Evolutionary conservation across 345 rosid genomes (phyloP).

Genomic region (Lumnitzera racemosa): DNA sequence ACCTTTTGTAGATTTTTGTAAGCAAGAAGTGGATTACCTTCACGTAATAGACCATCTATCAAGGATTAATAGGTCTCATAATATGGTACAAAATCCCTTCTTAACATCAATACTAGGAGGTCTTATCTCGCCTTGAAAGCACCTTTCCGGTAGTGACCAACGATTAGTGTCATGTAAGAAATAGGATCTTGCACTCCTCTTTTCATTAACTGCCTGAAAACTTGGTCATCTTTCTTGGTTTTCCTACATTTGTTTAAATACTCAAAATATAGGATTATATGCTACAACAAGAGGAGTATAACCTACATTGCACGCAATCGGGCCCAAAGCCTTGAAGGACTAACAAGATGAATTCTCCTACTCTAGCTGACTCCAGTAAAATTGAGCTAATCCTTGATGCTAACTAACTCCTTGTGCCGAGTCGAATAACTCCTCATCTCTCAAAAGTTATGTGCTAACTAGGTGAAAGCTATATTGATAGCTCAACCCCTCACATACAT

Average conservation of each 20-base stretch:
- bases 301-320: slow-evolving; percentile 20
- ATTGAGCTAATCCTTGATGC: no score
- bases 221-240: slow-evolving; percentile 55
- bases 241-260: slow-evolving; percentile 61
- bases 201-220: slow-evolving; percentile 76
- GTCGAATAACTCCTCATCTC: no score
- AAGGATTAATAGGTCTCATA: slow-evolving; percentile 45
- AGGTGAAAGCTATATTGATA: no score
- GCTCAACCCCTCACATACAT: no score
- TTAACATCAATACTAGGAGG: slow-evolving; percentile 65
- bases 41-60: slow-evolving; percentile 50
- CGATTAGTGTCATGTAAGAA: slow-evolving; percentile 57
- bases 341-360: no score
- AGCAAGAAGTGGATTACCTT: slow-evolving; percentile 58
- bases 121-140: slow-evolving; percentile 43
- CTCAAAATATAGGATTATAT: slow-evolving; percentile 64
- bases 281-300: slow-evolving; percentile 69
- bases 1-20: slow-evolving; percentile 46
- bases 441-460: no score
- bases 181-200: slow-evolving; percentile 74
- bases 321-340: no score
- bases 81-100: slow-evolving; percentile 59
- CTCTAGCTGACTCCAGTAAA: no score
- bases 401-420: no score
- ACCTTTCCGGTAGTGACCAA: slow-evolving; percentile 71